Evolutionary conservation across 73 alveolate species (phyloP).

Genomic region (Paramecium tetraurelia): DNA sequence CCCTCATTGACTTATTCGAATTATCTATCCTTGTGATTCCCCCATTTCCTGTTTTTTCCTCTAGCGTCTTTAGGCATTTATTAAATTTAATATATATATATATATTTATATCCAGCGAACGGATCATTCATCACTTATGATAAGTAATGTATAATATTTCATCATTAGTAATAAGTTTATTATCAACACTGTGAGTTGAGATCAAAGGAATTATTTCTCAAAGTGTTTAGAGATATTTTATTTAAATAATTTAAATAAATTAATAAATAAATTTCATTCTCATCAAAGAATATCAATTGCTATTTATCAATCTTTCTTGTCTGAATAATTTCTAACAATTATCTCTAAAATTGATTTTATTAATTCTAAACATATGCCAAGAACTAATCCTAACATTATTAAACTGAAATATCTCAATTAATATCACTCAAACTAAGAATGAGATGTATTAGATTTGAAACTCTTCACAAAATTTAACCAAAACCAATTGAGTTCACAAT

Average conservation of each 20-base stretch:
- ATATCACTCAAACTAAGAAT: too few species aligned
- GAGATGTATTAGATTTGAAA: too few species aligned
- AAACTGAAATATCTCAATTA: too few species aligned
- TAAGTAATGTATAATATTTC: neutral
- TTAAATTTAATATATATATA: neutral
- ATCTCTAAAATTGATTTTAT: neutral
- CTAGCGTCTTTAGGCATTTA: constrained; percentile 55
- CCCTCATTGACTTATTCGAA: constrained; percentile 34
- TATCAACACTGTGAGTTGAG: neutral
- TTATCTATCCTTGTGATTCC: constrained; percentile 46
- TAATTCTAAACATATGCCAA: neutral
- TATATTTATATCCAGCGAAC: constrained; percentile 28
- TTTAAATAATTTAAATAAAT: neutral
- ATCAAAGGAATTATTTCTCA: neutral
- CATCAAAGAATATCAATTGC: neutral
- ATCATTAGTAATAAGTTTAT: neutral
- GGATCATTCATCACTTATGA: constrained; percentile 46
- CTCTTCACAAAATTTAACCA: neutral
- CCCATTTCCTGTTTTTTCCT: constrained; percentile 50
- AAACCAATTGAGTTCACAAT: neutral
- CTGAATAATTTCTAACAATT: neutral
- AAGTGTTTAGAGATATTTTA: neutral
- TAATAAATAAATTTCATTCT: neutral
- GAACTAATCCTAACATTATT: neutral
- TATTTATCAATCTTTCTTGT: neutral